Base-by-base conservation (phyloP, 306 rosid genomes). In the Luffa acutangula region DNA sequence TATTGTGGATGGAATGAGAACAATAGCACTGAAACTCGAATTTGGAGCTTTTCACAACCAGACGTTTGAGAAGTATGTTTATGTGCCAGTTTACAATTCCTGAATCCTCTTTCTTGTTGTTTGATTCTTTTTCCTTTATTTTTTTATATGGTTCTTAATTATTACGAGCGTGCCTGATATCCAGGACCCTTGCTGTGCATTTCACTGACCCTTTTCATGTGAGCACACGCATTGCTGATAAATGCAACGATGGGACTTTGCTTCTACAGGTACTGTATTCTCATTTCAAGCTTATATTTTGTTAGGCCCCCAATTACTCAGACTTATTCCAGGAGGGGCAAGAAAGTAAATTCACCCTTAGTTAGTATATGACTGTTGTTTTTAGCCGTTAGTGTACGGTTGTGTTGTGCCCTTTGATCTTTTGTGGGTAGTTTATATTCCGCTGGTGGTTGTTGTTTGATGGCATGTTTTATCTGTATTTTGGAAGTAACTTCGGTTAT, bases 1-100 rank as follows among this genome's bases (percentile, higher is more conserved):
- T 84, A 88, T 88, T 88, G 96, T 96, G 83, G 99, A 96, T 84
- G 99, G 97, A 75, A 93, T 96, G 99, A 90, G 99, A 85, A 91
- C 97, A 17, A 83, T 93, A 85, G 99, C 98, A 57, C 89, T 96
- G 79, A 93, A 93, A 85, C 98, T 96, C 82, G 94, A 89, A 83
- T 96, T 96, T 87, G 99, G 99, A 83, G 90, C 82, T 82, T 89
- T 88, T 80, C 94, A 84, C 83, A 93, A 96, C 86, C 99, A 96
- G 83, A 93, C 78, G 81, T 96, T 93, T 84, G 98, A 93, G 81
- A 93, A 97, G 99, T 82, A 85, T 69, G 84, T 58, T 78, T 67
- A 34, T 73, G 82, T 21, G 20, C 20, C 76, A 49, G 7, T 71
- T 65, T 75, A 8, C 64, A 76, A 54, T 83, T 65, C 52, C 81